Evolutionary conservation across 2,329 filamentous ascomycete genomes (phyloP).

Genomic region (Pyrenochaeta sp.): DNA sequence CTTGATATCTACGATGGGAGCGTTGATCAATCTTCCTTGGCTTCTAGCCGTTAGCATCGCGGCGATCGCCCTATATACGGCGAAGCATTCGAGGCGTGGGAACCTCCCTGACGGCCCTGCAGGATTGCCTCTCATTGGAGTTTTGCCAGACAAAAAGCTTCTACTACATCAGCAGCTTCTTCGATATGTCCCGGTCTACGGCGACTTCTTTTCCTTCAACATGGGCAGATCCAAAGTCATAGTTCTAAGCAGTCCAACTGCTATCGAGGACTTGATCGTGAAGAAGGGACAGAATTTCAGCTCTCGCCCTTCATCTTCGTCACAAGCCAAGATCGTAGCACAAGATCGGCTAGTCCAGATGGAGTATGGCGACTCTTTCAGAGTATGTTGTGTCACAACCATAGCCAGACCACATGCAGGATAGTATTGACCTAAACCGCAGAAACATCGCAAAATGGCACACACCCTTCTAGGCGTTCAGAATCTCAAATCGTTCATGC

Average conservation of each 20-base stretch:
- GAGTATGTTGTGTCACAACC: slow-evolving; percentile 1
- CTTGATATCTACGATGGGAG: background rate
- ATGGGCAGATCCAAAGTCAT: slow-evolving; percentile 1
- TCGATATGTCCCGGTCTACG: background rate
- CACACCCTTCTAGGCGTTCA: slow-evolving; percentile 1
- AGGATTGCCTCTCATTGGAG: background rate
- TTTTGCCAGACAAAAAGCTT: slow-evolving; percentile 3
- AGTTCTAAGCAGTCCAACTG: slow-evolving; percentile 1
- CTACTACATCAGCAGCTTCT: slow-evolving; percentile 2
- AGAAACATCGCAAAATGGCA: slow-evolving; percentile 3
- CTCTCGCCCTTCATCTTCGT: background rate
- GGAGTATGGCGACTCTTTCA: slow-evolving; percentile 2
- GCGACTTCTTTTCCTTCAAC: slow-evolving; percentile 3
- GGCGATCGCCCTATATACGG: slow-evolving; percentile 1
- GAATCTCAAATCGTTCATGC: slow-evolving; percentile 1
- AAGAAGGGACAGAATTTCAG: slow-evolving; percentile 3
- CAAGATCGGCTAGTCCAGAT: slow-evolving; percentile 1
- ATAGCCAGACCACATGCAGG: background rate
- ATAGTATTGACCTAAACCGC: background rate
- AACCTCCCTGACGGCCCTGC: slow-evolving; percentile 2
- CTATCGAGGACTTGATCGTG: slow-evolving; percentile 2
- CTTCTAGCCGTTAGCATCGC: slow-evolving; percentile 1
- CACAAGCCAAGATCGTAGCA: slow-evolving; percentile 1
- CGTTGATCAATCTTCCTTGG: background rate
- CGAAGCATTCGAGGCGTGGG: background rate